Percentiles rank a stretch among this genome's conserved stretches.
These are phyloP conservation scores for Chaetothyriales sp. DNA, from an alignment of 2,329 filamentous ascomycete species.

Conservation along the genomic window DNA sequence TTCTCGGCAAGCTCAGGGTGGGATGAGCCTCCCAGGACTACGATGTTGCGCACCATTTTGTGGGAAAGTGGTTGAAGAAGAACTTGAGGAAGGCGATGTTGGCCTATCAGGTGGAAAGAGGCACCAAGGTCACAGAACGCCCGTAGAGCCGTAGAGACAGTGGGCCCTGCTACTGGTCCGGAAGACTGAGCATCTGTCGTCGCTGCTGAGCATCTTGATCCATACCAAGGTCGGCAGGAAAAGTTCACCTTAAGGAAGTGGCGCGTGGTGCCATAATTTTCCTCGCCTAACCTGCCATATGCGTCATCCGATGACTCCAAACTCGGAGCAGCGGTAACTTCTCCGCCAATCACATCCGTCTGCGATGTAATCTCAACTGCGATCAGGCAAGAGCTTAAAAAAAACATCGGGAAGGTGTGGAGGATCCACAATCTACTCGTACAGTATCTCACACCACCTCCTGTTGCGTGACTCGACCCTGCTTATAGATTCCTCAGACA, in stretches of 20 bases:
- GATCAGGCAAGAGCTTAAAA: no score
- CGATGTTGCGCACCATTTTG: slow-evolving; percentile 81
- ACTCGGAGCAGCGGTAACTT: no score
- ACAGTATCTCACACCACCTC: background rate
- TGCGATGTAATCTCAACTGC: no score
- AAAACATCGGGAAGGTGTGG: no score
- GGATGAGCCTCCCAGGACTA: slow-evolving; percentile 82
- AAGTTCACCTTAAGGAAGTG: background rate
- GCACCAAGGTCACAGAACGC: slow-evolving; percentile 1
- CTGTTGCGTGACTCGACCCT: no score
- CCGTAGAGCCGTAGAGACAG: background rate
- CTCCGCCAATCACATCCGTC: no score
- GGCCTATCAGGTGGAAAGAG: background rate
- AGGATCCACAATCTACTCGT: no score
- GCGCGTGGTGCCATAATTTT: background rate
- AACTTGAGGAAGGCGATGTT: background rate
- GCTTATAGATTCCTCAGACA: no score
- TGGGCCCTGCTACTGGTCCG: background rate
- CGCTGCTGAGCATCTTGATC: background rate
- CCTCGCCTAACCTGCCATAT: background rate
- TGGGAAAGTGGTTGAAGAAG: background rate
- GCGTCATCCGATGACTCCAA: background rate
- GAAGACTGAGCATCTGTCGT: background rate
- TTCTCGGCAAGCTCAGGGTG: slow-evolving; percentile 75
- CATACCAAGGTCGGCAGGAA: background rate